Conservation (phyloP, 805 yeast species). For the Danielia reshetovae region DNA sequence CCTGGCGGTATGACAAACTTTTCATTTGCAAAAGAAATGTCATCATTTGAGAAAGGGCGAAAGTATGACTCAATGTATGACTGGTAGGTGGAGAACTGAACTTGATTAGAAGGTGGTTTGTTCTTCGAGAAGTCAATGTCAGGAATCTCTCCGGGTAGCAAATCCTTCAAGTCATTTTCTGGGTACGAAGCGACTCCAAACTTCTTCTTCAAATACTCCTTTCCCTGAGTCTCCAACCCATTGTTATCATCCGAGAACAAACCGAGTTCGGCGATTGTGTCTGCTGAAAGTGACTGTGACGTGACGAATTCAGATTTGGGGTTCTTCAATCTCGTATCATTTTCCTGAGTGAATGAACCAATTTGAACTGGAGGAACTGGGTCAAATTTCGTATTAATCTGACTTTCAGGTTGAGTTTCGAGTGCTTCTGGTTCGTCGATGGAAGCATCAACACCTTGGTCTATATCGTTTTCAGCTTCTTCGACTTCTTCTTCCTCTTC, state of each 20-base stretch:
- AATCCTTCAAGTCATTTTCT: slow-evolving; percentile 62
- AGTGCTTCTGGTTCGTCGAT: slow-evolving; percentile 4
- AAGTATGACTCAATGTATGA: slow-evolving; percentile 82
- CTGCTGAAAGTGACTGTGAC: slow-evolving; percentile 62
- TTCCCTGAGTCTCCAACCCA: slow-evolving; percentile 63
- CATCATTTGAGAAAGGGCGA: slow-evolving; percentile 76
- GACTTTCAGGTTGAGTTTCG: background rate
- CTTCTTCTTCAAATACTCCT: slow-evolving; percentile 67
- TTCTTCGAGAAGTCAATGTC: slow-evolving; percentile 78
- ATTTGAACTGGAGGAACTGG: slow-evolving; percentile 45
- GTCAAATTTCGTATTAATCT: slow-evolving; percentile 25
- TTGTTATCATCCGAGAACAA: slow-evolving; percentile 58
- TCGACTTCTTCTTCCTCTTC: slow-evolving; percentile 5
- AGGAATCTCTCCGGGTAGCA: slow-evolving; percentile 87
- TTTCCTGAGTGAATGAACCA: slow-evolving; percentile 45
- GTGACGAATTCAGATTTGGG: slow-evolving; percentile 75
- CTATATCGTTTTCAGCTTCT: slow-evolving; percentile 12
- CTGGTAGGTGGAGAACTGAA: slow-evolving; percentile 84
- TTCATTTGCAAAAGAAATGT: slow-evolving; percentile 65
- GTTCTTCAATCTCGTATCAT: slow-evolving; percentile 59
- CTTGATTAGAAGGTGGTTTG: slow-evolving; percentile 74
- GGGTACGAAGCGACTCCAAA: slow-evolving; percentile 94
- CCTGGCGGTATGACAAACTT: slow-evolving; percentile 55
- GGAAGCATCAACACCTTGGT: slow-evolving; percentile 9
- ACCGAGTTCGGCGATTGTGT: slow-evolving; percentile 58